phyloP scores from a whole-genome alignment of 2,329 filamentous ascomycete genomes.

The Talaromyces sp. region DNA sequence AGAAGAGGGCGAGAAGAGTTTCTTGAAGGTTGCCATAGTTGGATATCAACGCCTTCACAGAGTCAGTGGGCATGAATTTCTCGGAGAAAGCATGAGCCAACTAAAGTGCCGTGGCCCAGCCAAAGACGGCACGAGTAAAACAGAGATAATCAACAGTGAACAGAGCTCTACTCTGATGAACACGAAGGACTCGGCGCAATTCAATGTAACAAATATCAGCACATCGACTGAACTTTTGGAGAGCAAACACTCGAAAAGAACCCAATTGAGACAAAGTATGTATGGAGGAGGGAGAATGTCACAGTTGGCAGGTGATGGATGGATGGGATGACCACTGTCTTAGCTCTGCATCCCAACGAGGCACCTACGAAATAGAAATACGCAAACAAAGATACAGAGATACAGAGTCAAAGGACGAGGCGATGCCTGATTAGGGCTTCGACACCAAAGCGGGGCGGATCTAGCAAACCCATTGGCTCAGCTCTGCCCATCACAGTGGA shows the following conservation, averaged over 20 bases:
- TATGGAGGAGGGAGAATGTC: background rate
- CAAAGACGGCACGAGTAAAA: background rate
- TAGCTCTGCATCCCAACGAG: background rate
- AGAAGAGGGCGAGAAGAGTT: constrained; percentile 27
- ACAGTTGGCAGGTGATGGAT: background rate
- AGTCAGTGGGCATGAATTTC: background rate
- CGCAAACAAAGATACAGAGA: constrained; percentile 1
- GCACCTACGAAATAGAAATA: background rate
- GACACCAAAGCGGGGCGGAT: background rate
- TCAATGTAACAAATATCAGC: background rate
- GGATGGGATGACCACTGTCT: background rate
- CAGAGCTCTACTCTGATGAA: background rate
- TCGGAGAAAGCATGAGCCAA: background rate
- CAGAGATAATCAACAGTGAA: background rate
- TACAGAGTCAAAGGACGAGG: background rate
- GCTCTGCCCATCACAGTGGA: background rate
- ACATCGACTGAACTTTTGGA: background rate
- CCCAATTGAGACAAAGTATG: background rate
- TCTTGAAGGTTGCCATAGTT: constrained; percentile 35
- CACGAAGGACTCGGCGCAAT: background rate
- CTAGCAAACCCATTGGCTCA: background rate
- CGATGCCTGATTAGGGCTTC: background rate
- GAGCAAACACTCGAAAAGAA: background rate
- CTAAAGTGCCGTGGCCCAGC: background rate
- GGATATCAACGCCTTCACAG: background rate